Percentiles rank a stretch among this genome's conserved stretches.
These are phyloP conservation scores for Yamadazyma friedrichii DNA, from an alignment of 1,139 yeast species.

Conservation along the genomic window DNA sequence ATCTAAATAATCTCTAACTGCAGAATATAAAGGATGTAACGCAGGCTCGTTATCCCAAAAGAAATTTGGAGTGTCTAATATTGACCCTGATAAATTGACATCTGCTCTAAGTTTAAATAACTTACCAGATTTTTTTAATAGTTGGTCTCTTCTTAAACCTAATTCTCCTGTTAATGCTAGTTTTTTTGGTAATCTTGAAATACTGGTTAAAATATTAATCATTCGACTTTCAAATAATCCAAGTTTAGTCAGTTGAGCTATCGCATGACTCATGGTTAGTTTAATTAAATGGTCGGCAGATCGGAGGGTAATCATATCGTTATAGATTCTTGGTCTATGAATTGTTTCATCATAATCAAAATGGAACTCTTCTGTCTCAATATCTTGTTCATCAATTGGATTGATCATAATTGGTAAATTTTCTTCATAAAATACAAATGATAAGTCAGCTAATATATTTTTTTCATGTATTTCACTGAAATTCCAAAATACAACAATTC, in stretches of 20 bases:
- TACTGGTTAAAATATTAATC: constrained; percentile 79
- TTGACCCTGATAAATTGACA: constrained; percentile 86
- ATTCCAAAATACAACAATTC: constrained; percentile 97
- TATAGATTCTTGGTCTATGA: constrained; percentile 84
- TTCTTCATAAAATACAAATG: constrained; percentile 59
- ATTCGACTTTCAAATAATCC: constrained; percentile 90
- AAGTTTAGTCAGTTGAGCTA: constrained; percentile 92
- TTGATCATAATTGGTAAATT: constrained; percentile 56
- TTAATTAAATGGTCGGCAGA: constrained; percentile 92
- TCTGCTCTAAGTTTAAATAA: constrained; percentile 88
- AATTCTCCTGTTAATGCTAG: constrained; percentile 86
- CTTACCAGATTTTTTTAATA: constrained; percentile 84
- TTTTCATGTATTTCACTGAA: constrained; percentile 91
- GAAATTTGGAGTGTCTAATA: constrained; percentile 91
- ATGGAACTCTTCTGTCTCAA: constrained; percentile 93
- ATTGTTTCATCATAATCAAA: constrained; percentile 84
- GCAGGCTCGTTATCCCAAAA: constrained; percentile 98
- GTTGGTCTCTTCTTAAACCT: constrained; percentile 74
- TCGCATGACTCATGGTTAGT: constrained; percentile 91
- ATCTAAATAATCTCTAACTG: constrained; percentile 88
- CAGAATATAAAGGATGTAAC: constrained; percentile 84
- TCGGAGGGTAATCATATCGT: constrained; percentile 88
- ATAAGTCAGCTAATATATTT: constrained; percentile 87
- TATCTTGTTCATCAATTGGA: constrained; percentile 84
- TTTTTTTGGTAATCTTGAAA: constrained; percentile 83